A percentile compares a stretch with the other conserved stretches of the same genome.
Evolutionary conservation across 208 protist genomes (phyloP).

Genomic region (Wallacemonas sp.): DNA sequence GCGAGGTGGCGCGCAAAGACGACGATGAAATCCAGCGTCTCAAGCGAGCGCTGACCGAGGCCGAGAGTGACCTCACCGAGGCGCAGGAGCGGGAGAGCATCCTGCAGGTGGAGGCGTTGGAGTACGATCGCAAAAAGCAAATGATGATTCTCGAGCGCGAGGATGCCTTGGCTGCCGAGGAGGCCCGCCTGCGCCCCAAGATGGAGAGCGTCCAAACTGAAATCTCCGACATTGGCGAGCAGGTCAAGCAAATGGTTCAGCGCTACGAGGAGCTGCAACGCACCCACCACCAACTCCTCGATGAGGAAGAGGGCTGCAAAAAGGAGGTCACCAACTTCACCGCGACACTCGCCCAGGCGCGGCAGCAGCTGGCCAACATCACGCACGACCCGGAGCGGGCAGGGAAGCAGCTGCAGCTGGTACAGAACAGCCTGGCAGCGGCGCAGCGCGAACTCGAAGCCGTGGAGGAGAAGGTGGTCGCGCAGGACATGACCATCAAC

Average conservation of each 20-base stretch:
- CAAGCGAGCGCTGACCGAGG: conserved; percentile 71
- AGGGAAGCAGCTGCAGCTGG: conserved; percentile 74
- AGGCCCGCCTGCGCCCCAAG: conserved; percentile 81
- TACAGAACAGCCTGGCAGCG: conserved; percentile 57
- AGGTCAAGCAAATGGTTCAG: conserved; percentile 67
- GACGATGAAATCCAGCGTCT: conserved; percentile 85
- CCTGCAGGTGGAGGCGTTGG: conserved; percentile 89
- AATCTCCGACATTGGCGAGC: conserved; percentile 71
- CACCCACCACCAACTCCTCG: conserved; percentile 42
- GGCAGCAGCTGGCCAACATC: conserved; percentile 74
- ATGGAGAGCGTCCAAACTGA: conserved; percentile 76
- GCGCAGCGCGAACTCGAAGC: conserved; percentile 63
- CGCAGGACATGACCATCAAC: conserved; percentile 59
- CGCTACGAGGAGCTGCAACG: conserved; percentile 42
- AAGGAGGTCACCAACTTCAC: conserved; percentile 57
- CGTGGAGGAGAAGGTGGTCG: conserved; percentile 69
- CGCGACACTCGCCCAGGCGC: conserved; percentile 57
- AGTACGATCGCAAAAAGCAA: conserved; percentile 90
- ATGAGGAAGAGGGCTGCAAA: conserved; percentile 60
- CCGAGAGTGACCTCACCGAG: conserved; percentile 74
- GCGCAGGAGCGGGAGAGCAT: conserved; percentile 90
- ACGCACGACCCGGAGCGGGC: conserved; percentile 82
- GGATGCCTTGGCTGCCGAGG: conserved; percentile 86
- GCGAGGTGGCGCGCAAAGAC: conserved; percentile 74
- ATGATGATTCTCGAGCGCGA: conserved; percentile 86